Conservation (phyloP, 2,329 filamentous ascomycete species). For the Endothia cerciana region DNA sequence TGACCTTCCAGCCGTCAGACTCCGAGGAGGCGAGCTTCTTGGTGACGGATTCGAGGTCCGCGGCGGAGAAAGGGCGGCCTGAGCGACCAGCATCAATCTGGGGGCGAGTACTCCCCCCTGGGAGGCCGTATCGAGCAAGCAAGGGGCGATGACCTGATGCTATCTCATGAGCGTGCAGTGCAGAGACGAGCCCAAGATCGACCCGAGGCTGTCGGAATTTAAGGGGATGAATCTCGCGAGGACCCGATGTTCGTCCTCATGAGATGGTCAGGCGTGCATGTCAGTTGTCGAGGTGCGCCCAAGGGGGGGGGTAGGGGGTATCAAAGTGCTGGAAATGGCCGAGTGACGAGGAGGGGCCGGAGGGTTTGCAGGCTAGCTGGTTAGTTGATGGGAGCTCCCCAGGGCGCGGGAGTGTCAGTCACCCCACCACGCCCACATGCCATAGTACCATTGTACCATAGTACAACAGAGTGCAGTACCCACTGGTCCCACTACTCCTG, state of each 20-base stretch:
- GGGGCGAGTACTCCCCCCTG: no score
- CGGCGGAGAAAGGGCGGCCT: not conserved
- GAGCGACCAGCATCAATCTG: not conserved
- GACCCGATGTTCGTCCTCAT: not conserved
- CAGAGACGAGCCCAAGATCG: not conserved
- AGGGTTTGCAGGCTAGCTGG: no score
- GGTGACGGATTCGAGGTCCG: not conserved
- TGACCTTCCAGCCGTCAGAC: not conserved
- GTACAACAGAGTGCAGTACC: not conserved
- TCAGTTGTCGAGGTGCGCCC: not conserved
- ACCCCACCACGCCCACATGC: not conserved
- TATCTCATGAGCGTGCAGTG: not conserved
- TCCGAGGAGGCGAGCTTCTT: not conserved
- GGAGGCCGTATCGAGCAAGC: no score
- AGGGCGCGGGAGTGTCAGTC: not conserved
- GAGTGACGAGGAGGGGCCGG: not conserved
- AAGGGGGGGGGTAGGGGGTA: not conserved
- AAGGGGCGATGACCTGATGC: not conserved
- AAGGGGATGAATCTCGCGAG: no score
- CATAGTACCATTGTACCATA: not conserved
- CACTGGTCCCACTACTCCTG: constrained; percentile 4
- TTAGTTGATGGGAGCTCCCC: constrained; percentile 2
- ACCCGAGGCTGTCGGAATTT: not conserved
- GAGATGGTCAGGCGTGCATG: not conserved
- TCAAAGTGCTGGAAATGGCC: not conserved